Base-by-base conservation (phyloP, 805 yeast genomes). In the Metschnikowia aberdeeniae region DNA sequence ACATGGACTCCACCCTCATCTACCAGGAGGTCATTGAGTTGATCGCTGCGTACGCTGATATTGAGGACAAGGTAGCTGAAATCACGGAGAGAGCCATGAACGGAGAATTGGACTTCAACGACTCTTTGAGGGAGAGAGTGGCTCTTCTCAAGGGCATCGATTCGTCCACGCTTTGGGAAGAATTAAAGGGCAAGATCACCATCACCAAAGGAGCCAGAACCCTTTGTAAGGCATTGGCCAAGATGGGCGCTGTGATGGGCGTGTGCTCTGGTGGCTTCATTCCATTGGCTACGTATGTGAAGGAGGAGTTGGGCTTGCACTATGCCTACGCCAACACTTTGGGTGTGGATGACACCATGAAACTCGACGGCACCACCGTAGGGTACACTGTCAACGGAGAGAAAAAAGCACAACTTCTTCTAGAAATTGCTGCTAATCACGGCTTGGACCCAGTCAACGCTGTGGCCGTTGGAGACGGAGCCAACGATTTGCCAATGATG, bases 41-140 rank as follows among this genome's bases (percentile, higher is more conserved):
- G 60, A 92, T 93, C 53, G 99, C 99, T 2, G 89, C 89, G 0
- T 84, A 87, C 57, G 98, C 97, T n/a, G 76, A 78, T 53, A 95
- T 93, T 29, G 97, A 93, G 59, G 81, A 76, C 5, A 73, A 88
- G 62, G 99, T 93, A 6, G 86, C 92, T 5, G 85, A 76, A 27
- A 90, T 93, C 56, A 93, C 99, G 2, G 88, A 85, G 33, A 75
- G 88, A 22, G 98, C 99, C 17, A 93, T 93, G 99, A 90, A 92
- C 57, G 97, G 97, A 24, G 96, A 92, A 60, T 70, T 93, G 14
- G 98, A 93, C 62, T 93, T 93, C 72, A 81, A 78, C 50, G 87
- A 86, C 54, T 87, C 96, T 0, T 70, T 93, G 39, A 72, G 72
- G 1, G 80, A 80, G 60, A 77, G 99, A 45, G 97, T 89, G 7